Conservation (phyloP, 1,284 basidiomycete species). For the Ustilago vetiveriae region DNA sequence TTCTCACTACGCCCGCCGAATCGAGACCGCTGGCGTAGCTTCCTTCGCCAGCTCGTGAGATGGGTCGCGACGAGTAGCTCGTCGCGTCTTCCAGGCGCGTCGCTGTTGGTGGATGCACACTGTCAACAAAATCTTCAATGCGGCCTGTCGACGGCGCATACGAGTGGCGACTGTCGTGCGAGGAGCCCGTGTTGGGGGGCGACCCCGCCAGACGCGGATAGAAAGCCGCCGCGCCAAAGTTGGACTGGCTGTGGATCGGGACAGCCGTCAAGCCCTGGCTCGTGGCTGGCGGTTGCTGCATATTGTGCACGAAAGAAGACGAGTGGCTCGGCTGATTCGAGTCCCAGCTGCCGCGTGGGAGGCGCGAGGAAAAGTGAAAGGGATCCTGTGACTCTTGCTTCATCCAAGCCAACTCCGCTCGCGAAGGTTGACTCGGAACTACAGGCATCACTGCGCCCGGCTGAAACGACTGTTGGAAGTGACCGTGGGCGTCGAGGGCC, state of each 20-base stretch:
- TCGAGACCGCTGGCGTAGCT: constrained; percentile 26
- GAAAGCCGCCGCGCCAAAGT: constrained; percentile 7
- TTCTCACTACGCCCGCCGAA: constrained; percentile 25
- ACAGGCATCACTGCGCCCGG: constrained; percentile 13
- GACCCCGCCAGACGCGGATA: constrained; percentile 24
- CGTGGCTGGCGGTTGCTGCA: constrained; percentile 36
- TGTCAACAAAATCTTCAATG: constrained; percentile 24
- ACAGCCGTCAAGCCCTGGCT: constrained; percentile 38
- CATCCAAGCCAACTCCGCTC: constrained; percentile 6
- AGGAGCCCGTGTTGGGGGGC: constrained; percentile 42
- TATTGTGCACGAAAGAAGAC: constrained; percentile 14
- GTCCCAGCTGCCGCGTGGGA: constrained; percentile 43
- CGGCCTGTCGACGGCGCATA: constrained; percentile 12
- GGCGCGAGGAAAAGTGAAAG: constrained; percentile 37
- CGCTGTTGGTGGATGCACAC: constrained; percentile 16
- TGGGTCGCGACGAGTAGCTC: constrained; percentile 22
- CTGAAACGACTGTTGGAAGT: constrained; percentile 18
- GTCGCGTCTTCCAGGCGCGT: constrained; percentile 14
- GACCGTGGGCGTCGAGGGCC: constrained; percentile 2
- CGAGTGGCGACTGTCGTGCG: constrained; percentile 40
- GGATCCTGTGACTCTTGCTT: constrained; percentile 33
- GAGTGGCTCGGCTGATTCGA: constrained; percentile 34
- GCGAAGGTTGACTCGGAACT: constrained; percentile 34
- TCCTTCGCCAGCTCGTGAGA: constrained; percentile 30
- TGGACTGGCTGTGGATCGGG: constrained; percentile 30